Evolutionary conservation across 257 asterid genomes (phyloP), one percentile per base, ranked within the genome.

Genomic region (Plantago ovata): DNA sequence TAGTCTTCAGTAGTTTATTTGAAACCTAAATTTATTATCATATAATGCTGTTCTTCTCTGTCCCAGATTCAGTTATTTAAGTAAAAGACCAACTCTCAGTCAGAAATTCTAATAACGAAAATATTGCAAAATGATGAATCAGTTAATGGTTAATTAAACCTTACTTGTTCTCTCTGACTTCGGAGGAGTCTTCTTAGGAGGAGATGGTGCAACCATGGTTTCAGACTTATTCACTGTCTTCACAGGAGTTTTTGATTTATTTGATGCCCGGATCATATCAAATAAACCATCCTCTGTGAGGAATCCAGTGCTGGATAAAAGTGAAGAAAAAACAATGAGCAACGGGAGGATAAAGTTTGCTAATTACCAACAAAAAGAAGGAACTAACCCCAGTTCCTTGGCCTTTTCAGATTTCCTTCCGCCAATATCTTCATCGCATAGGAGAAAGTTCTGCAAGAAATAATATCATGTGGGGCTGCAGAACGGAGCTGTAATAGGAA

Each of bases 371-470:
- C 3, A 38, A 38, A 55, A 12, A 49, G 62, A 36, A 48, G 44
- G 51, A 64, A 81, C 84, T 69, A 69, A 86, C 98, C 98, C 98
- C 33, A 92, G 95, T 75, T 92, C 98, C 69, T 82, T 82, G 63
- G 98, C 98, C 75, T 82, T 92, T 7, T 57, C 62, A 49, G 98
- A 92, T 76, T 92, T 92, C 69, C 91, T 74, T 51, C 98, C 98
- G 55, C 85, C 98, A 38, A 92, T 74, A 70, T 92, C 97, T 74
- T 88, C 98, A 73, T 92, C 98, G 56, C 98, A 92, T 42, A 92
- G 79, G 69, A 92, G 98, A 79, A 80, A 92, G 72, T 75, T 92
- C 98, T 92, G 91, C 81, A 71, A 59, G 64, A 46, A 58, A 65
- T 40, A 24, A 42, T 48, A 51, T 72, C 46, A 63, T 69, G 56